Evolutionary conservation across 2,329 filamentous ascomycete species (phyloP).

Genomic region (Keithomyces neogunnii): DNA sequence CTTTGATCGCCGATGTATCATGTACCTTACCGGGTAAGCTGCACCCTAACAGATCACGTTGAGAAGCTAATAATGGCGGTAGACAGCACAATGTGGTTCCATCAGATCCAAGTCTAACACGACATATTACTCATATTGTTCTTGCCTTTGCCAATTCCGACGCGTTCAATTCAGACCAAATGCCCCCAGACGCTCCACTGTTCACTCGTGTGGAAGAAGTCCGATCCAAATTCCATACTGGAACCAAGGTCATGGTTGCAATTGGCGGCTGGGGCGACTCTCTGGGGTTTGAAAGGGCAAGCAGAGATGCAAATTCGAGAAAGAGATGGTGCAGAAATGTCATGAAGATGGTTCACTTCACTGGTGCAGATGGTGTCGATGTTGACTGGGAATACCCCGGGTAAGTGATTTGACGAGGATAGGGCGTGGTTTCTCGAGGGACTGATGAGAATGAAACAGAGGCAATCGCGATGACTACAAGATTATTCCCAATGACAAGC

Average conservation of each 20-base stretch:
- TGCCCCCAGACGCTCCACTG: conserved; percentile 35
- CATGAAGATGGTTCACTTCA: conserved; percentile 49
- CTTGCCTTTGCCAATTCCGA: conserved; percentile 49
- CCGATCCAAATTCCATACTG: conserved; percentile 37
- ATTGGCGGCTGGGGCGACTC: conserved; percentile 71
- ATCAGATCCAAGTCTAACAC: conserved; percentile 21
- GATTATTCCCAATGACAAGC: conserved; percentile 48
- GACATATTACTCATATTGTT: conserved; percentile 46
- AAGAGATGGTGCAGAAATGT: conserved; percentile 56
- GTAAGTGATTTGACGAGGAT: conserved; percentile 17
- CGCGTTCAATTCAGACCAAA: conserved; percentile 37
- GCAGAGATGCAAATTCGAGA: conserved; percentile 41
- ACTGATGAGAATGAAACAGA: conserved; percentile 18
- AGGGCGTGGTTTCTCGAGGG: background rate
- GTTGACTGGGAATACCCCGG: conserved; percentile 60
- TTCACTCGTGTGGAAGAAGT: conserved; percentile 42
- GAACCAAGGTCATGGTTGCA: conserved; percentile 59
- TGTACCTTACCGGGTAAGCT: conserved; percentile 43
- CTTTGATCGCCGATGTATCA: conserved; percentile 25
- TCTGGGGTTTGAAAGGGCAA: conserved; percentile 50
- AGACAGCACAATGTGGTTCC: conserved; percentile 42
- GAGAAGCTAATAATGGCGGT: background rate
- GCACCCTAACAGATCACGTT: background rate
- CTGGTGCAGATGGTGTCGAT: conserved; percentile 56
- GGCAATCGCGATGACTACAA: conserved; percentile 68